Evolutionary conservation across 208 protist species (phyloP), one percentile per base, ranked within the genome.

Genomic region (Angomonas deanei): DNA sequence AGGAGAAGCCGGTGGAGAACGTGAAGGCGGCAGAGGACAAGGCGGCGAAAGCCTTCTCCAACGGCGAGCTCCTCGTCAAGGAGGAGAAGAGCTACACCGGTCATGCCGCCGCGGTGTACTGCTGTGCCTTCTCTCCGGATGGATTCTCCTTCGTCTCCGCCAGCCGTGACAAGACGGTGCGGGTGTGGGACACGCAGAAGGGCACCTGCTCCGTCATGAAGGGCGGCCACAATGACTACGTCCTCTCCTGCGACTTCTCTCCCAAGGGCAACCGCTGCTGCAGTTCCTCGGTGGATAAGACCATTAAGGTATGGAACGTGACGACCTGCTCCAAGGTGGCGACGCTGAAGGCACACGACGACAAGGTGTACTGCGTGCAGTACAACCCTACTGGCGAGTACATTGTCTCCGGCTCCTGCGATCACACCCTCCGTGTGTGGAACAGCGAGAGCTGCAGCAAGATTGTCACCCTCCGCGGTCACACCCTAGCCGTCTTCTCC

Each of bases 301-400:
- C 78, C 15, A 86, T 91, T 61, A 92, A 90, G 64, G 63, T 95
- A 30, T 95, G 89, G 86, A 86, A 87, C 72, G 80, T 77, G 33
- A 31, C 61, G 8, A 87, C 78, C 28, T 84, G 72, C 68, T 66
- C 55, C 61, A 95, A 95, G 74, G 52, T 87, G 11, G 59, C 60
- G 27, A 93, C 82, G 15, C 73, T 98, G 30, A 98, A 97, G 68
- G 96, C 91, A 5, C 97, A 99, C 68, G 96, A 95, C 49, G 91
- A 97, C 70, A 95, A 80, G 27, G 94, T 98, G 36, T 95, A 96
- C 73, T 87, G 76, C 68, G 86, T 96, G 24, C 66, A 77, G 56
- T 99, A 95, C 75, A 78, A 77, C 48, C 47, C 75, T 36, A 84
- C 88, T 53, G 96, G 96, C 42, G 93, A 97, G 57, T 80, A 72